Evolutionary conservation across 495 filamentous ascomycete genomes (phyloP), one percentile per base, ranked within the genome.

Genomic region (Trichoderma erinaceum): DNA sequence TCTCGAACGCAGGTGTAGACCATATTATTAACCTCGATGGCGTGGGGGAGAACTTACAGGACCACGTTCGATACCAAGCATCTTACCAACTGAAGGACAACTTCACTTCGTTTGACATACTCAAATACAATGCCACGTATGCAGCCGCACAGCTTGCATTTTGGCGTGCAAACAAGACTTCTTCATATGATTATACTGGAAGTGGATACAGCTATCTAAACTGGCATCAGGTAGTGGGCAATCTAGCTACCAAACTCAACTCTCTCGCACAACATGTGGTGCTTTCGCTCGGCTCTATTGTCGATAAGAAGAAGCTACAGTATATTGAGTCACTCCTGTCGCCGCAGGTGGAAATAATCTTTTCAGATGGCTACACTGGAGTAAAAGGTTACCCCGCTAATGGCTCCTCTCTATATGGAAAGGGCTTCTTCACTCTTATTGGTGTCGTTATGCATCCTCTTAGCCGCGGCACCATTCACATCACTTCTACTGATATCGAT

Each of bases 31-130:
- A 88, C 66, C 71, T 85, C 0, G 81, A 84, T 0, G 81, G 84
- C 6, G 85, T 88, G 16, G 85, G 85, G 1, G 78, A 82, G 67
- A 86, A 87, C 69, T 82, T 87, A 68, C 85, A 88, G 67, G 85
- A 88, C 65, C 84, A 87, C 64, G 43, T 46, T 46, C 43, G 43
- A 18, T 46, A 46, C 43, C 43, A 46, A 46, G 43, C 43, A 46
- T 46, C 50, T 3, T 52, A 67, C 44, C 65, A 50, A 69, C 68
- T 72, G 41, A 68, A 71, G 27, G 48, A 68, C 7, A 63, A 63
- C 18, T 71, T 41, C 25, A 66, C 64, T 15, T 70, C 70, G 4
- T 63, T 73, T 56, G 71, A 75, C 64, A 29, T 27, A 48, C 68
- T 75, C 4, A 61, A 66, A n/a, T 71, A 68, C 67, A 27, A 68